Evolutionary conservation across 768 basidiomycete genomes (phyloP).

Genomic region (Ramaria sp.): DNA sequence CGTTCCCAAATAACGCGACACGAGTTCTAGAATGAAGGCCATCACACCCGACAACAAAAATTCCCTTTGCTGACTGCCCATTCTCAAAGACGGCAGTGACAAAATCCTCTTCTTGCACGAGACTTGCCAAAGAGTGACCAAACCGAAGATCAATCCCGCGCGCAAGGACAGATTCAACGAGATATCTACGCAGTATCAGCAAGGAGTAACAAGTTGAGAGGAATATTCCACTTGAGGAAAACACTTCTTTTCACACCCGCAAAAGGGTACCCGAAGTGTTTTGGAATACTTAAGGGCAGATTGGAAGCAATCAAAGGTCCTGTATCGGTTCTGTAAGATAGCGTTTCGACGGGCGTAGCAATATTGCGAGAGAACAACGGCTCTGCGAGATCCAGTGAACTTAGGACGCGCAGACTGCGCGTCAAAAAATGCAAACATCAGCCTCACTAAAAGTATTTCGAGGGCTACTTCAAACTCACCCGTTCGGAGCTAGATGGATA

Average conservation of each 20-base stretch:
- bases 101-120: slow-evolving; percentile 21
- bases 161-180: slow-evolving; percentile 22
- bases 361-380: slow-evolving; percentile 2
- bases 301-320: slow-evolving; percentile 20
- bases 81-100: slow-evolving; percentile 26
- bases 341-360: slow-evolving; percentile 1
- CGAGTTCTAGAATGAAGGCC: slow-evolving; percentile 33
- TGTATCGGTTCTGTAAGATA: slow-evolving; percentile 8
- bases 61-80: slow-evolving; percentile 24
- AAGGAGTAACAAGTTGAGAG: not conserved
- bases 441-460: too few species aligned
- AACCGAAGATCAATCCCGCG: slow-evolving; percentile 25
- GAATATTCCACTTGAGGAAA: slow-evolving; percentile 16
- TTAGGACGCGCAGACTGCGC: slow-evolving; percentile 1
- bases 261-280: slow-evolving; percentile 18
- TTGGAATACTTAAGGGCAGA: slow-evolving; percentile 14
- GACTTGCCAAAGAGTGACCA: slow-evolving; percentile 21
- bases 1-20: slow-evolving; percentile 25
- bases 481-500: slow-evolving; percentile 5
- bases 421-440: not conserved
- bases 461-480: not conserved
- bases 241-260: slow-evolving; percentile 22
- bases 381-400: not conserved
- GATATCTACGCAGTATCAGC: slow-evolving; percentile 6
- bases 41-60: slow-evolving; percentile 33